Base-by-base conservation (phyloP, 345 rosid genomes). In the Ceriops zippeliana region DNA sequence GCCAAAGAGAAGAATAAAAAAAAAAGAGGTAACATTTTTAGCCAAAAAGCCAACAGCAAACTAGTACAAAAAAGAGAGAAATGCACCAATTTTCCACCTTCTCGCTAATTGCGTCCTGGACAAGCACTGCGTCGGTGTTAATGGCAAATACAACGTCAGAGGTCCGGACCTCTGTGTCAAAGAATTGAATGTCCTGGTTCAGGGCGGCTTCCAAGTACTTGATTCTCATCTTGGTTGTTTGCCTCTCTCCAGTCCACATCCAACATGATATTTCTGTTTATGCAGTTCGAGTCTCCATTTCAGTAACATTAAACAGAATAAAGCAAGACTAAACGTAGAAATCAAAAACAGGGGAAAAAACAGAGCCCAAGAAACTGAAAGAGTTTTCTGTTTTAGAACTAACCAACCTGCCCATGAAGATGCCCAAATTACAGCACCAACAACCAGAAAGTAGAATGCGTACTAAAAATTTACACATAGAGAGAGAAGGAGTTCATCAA, bases 171-270 rank as follows among this genome's bases (percentile, higher is more conserved):
- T 93, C 91, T 0, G 95, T 91, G 82, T 95, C 99, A 67, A 95
- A 95, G 77, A 69, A 95, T 80, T 88, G 89, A 73, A 95, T 82
- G 87, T 91, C 97, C 74, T 95, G 97, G 75, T 88, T 95, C 54
- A 95, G 75, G 62, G 99, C 99, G 5, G 97, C 90, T 84, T 95
- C 97, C 57, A 95, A 70, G 75, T 90, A 95, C 83, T 89, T 91
- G 77, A 95, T 90, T 83, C 97, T 91, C 99, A 91, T 95, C 90
- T 67, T 95, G 57, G 97, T 95, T 21, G 99, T 69, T 70, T 95
- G 99, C 78, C 99, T 88, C 82, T 91, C 99, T 62, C 99, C 97
- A 30, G 92, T 95, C 99, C 99, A 95, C 99, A 95, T 95, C 97
- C 99, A 95, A 77, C 99, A 95, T 5, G 97, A 95, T 69, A 95